Conservation (phyloP, 495 filamentous ascomycete species). For the Cenococcum geophilum region DNA sequence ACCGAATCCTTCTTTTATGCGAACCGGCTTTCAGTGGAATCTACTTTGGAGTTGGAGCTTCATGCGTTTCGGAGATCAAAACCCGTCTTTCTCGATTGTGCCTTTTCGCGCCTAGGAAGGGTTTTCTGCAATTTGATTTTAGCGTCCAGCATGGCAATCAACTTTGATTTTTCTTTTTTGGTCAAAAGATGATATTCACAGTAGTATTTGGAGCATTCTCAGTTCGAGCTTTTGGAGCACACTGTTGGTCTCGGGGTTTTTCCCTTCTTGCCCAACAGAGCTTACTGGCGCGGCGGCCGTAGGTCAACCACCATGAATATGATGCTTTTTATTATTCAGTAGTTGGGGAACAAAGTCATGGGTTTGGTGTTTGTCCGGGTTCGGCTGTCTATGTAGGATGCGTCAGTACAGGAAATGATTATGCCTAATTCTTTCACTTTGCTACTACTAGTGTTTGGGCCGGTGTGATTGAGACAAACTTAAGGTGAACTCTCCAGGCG, state of each 20-base stretch:
- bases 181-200: not conserved
- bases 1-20: slow-evolving; percentile 23
- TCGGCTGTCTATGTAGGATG: slow-evolving; percentile 3
- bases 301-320: not conserved
- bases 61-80: slow-evolving; percentile 2
- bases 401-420: not conserved
- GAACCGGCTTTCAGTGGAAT: slow-evolving; percentile 23
- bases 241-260: not conserved
- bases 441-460: not conserved
- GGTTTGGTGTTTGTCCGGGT: not conserved
- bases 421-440: slow-evolving; percentile 2
- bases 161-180: not conserved
- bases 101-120: slow-evolving; percentile 3
- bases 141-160: slow-evolving; percentile 5
- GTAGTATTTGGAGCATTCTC: not conserved
- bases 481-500: too few species aligned
- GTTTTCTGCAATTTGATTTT: not conserved
- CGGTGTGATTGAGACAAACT: too few species aligned
- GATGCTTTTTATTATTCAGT: not conserved
- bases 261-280: not conserved
- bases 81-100: not conserved
- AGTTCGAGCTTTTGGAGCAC: not conserved
- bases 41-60: slow-evolving; percentile 28
- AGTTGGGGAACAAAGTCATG: not conserved
- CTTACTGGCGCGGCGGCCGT: not conserved